Conservation (phyloP, 164 flowering plant genomes). For the Umbellularia californica region DNA sequence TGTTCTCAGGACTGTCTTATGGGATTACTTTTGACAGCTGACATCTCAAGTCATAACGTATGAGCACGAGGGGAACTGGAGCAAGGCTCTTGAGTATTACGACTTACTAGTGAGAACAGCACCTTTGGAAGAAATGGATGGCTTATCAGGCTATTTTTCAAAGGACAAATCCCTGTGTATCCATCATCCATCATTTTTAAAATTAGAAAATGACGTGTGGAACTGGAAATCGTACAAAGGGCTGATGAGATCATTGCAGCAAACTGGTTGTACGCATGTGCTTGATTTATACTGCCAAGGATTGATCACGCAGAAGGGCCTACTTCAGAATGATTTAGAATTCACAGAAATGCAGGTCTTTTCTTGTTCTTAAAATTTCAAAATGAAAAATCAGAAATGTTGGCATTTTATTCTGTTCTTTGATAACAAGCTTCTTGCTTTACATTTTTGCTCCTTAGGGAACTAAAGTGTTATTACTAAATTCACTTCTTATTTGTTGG, state of each 20-base stretch:
- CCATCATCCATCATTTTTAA: constrained; percentile 9
- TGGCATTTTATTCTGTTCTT: background rate
- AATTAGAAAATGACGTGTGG: constrained; percentile 25
- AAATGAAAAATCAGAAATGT: background rate
- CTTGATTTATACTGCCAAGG: constrained; percentile 90
- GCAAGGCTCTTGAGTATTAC: constrained; percentile 90
- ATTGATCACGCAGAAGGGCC: constrained; percentile 57
- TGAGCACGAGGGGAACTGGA: constrained; percentile 98
- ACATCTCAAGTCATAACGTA: constrained; percentile 74
- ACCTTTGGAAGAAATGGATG: constrained; percentile 23
- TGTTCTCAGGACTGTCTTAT: constrained; percentile 7
- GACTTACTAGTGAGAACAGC: constrained; percentile 78
- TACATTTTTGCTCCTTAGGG: too few relatives aligned
- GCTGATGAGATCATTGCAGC: constrained; percentile 82
- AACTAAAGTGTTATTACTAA: too few relatives aligned
- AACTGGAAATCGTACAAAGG: constrained; percentile 70
- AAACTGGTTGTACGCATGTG: constrained; percentile 81
- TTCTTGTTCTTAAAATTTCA: background rate
- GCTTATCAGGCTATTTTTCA: constrained; percentile 16
- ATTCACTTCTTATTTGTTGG: background rate
- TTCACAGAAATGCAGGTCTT: constrained; percentile 88
- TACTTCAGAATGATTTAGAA: constrained; percentile 68
- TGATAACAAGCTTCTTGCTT: too few relatives aligned
- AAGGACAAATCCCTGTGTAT: constrained; percentile 18
- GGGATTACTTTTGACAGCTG: constrained; percentile 32